Evolutionary conservation across 2,329 filamentous ascomycete genomes (phyloP), one percentile per base, ranked within the genome.

Genomic region (Zymoseptoria brevis): DNA sequence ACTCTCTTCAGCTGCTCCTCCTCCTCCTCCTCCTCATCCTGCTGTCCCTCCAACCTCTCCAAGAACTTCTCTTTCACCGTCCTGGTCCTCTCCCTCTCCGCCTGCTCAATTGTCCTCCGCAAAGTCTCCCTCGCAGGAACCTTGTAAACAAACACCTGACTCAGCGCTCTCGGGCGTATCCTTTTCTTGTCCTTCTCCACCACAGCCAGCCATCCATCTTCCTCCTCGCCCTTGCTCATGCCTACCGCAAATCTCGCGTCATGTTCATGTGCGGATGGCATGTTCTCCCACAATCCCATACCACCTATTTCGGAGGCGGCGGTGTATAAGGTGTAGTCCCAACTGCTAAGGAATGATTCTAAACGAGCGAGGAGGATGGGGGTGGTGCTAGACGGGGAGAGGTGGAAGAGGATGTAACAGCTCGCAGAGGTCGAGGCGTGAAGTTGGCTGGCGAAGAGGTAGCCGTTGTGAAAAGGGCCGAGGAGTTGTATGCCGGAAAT

Each of bases 251-350:
- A 72, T 5, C 53, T 61, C 8, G 71, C 67, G 53, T 71, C 68
- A 41, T 72, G 69, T 56, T 71, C 66, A 50, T 70, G 70, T 11
- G 68, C 69, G 22, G 64, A 65, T 1, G 70, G 70, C 66, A 71
- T 68, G 35, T 68, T 68, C 56, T 69, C 68, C 67, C 67, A 72
- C 3, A 68, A 26, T 1, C 67, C 69, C 19, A 67, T 56, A n/a
- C 66, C 67, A 16, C 53, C 45, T 11, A 45, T 45, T 1, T 53
- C 24, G 29, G 68, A 65, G 13, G 63, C 58, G 3, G 58, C 51
- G 16, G 65, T 59, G 29, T 65, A 64, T 16, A 71, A 62, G 2
- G 63, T 69, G 58, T 66, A 68, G 48, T 63, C 57, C 64, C 64
- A 68, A 41, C 67, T 65, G 55, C 66, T 68, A 16, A 71, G 64